phyloP scores from a whole-genome alignment of 805 yeast species.

The Spathaspora sp. region DNA sequence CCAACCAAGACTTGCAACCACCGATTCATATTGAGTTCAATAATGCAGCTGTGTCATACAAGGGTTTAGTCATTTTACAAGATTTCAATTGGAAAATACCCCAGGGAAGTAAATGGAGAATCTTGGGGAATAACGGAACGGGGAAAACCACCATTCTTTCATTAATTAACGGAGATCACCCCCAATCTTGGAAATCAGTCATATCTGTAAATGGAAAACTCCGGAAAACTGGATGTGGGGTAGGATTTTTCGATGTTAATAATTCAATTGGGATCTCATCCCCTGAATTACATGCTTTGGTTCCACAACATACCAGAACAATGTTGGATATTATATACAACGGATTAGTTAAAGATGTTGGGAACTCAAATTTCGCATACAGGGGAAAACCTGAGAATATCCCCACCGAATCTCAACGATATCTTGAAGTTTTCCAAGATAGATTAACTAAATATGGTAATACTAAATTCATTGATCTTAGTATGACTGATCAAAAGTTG shows the following conservation, averaged over 20 bases:
- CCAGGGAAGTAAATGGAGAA: constrained; percentile 81
- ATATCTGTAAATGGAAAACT: constrained; percentile 62
- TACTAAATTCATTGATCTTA: constrained; percentile 47
- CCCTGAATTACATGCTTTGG: constrained; percentile 90
- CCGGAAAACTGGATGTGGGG: constrained; percentile 67
- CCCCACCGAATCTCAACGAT: constrained; percentile 12
- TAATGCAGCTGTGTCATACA: constrained; percentile 62
- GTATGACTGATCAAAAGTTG: constrained; percentile 74
- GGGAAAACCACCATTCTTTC: constrained; percentile 90
- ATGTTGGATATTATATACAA: constrained; percentile 61
- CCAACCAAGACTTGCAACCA: neutral
- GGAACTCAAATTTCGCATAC: constrained; percentile 49
- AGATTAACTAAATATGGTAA: constrained; percentile 35
- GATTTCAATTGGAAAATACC: constrained; percentile 64
- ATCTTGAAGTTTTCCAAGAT: constrained; percentile 19
- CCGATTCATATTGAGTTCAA: constrained; percentile 43
- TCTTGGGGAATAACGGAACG: constrained; percentile 85
- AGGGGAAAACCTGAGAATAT: constrained; percentile 31
- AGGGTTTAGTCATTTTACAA: constrained; percentile 55
- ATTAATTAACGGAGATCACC: constrained; percentile 89
- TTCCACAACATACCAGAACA: constrained; percentile 51
- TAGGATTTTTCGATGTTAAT: constrained; percentile 77
- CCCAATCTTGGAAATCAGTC: constrained; percentile 86
- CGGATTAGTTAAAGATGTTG: constrained; percentile 60
- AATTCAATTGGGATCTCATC: constrained; percentile 79